These are phyloP conservation scores for Puccinia novopanici DNA, from an alignment of 1,284 basidiomycete genomes.

Conservation along the genomic window DNA sequence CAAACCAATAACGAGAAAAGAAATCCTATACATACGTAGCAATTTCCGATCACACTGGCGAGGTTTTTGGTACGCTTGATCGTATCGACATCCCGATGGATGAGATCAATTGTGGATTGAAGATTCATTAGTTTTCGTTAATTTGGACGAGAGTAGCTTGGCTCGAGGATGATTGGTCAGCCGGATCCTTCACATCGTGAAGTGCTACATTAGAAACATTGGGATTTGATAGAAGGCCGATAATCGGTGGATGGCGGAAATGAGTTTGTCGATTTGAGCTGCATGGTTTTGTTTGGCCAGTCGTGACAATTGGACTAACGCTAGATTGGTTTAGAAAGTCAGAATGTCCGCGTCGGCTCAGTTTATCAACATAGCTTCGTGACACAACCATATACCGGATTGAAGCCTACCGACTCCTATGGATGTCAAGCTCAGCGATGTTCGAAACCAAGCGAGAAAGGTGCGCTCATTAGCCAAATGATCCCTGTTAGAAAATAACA, in stretches of 20 bases:
- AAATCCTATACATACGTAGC: conserved; percentile 32
- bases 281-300: conserved; percentile 3
- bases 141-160: conserved; percentile 10
- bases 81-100: background rate
- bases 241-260: background rate
- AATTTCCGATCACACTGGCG: conserved; percentile 17
- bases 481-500: conserved; percentile 61
- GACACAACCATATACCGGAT: background rate
- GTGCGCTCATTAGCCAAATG: conserved; percentile 67
- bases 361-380: background rate
- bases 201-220: background rate
- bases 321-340: background rate
- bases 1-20: conserved; percentile 36
- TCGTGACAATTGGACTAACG: conserved; percentile 41
- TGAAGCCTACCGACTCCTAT: conserved; percentile 66
- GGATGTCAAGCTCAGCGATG: conserved; percentile 64
- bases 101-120: background rate
- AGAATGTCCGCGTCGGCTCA: background rate
- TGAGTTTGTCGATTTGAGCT: background rate
- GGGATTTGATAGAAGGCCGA: conserved; percentile 11
- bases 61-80: conserved; percentile 1
- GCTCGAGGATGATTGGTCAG: background rate
- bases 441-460: conserved; percentile 67
- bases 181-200: background rate
- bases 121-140: conserved; percentile 16